These are phyloP conservation scores for Priceomyces fermenticarens DNA, from an alignment of 805 yeast species.

Conservation along the genomic window DNA sequence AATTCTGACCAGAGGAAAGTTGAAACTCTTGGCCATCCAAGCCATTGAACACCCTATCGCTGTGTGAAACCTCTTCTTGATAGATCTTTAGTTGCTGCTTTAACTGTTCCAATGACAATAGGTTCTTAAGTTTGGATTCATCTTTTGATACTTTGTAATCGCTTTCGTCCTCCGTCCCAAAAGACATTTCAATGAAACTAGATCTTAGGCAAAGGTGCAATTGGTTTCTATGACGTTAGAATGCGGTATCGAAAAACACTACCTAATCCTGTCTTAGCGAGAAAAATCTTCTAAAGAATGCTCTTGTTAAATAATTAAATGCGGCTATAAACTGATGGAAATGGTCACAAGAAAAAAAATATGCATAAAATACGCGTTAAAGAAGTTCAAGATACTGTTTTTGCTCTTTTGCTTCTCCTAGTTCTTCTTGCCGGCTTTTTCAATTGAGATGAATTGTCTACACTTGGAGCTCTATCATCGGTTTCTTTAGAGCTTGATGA, in stretches of 20 bases:
- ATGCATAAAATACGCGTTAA: too few relatives aligned
- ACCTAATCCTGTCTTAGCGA: too few relatives aligned
- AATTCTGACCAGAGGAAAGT: constrained; percentile 4
- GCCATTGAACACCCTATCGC: constrained; percentile 21
- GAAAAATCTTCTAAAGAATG: too few relatives aligned
- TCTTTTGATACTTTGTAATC: neutral
- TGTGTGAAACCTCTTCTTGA: constrained; percentile 27
- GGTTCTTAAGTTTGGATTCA: neutral
- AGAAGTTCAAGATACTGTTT: neutral
- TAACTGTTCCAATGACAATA: constrained; percentile 15
- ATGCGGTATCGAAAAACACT: too few relatives aligned
- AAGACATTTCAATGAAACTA: neutral
- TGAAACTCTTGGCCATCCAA: constrained; percentile 9
- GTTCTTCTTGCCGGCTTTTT: neutral
- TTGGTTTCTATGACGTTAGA: too few relatives aligned
- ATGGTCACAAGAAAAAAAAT: too few relatives aligned
- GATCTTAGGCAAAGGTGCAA: too few relatives aligned
- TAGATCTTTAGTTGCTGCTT: constrained; percentile 26
- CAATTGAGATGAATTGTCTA: neutral
- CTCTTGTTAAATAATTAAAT: too few relatives aligned
- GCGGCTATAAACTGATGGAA: too few relatives aligned
- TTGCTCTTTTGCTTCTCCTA: neutral
- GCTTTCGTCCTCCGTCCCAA: neutral
- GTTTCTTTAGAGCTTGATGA: constrained; percentile 4
- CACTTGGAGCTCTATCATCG: constrained; percentile 2